Evolutionary conservation across 2,329 filamentous ascomycete species (phyloP).

Genomic region (Moelleriella libera): DNA sequence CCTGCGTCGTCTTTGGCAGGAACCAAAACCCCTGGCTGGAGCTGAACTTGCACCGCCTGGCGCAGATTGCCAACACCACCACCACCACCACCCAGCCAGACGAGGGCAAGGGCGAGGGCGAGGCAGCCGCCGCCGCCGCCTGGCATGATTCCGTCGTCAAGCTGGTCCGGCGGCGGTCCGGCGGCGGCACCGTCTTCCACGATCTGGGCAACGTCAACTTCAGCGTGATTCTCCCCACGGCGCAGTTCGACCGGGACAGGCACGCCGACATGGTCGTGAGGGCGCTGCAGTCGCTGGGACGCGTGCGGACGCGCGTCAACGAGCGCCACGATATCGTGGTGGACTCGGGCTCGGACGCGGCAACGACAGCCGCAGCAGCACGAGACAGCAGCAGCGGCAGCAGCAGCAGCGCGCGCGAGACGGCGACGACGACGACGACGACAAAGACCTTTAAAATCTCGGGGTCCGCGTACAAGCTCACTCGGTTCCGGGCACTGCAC

Average conservation of each 20-base stretch:
- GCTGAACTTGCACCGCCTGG: slow-evolving; percentile 56
- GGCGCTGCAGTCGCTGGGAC: slow-evolving; percentile 51
- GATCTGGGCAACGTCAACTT: slow-evolving; percentile 91
- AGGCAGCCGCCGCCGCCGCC: too few species aligned
- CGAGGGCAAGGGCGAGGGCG: slow-evolving; percentile 1
- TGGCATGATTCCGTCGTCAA: slow-evolving; percentile 21
- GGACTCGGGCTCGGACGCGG: slow-evolving; percentile 20
- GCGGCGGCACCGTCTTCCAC: slow-evolving; percentile 89
- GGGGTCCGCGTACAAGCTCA: slow-evolving; percentile 91
- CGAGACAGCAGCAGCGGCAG: not conserved
- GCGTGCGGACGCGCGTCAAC: slow-evolving; percentile 59
- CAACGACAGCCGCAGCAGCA: not conserved
- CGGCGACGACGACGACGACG: not conserved
- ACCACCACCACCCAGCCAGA: slow-evolving; percentile 21
- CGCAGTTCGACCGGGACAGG: slow-evolving; percentile 65
- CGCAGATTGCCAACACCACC: slow-evolving; percentile 15
- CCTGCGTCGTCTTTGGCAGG: slow-evolving; percentile 80
- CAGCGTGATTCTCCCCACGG: slow-evolving; percentile 72
- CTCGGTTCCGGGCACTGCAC: slow-evolving; percentile 65
- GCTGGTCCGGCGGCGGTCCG: slow-evolving; percentile 72
- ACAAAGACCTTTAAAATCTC: slow-evolving; percentile 59
- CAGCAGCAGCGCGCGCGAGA: not conserved
- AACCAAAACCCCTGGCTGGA: slow-evolving; percentile 99
- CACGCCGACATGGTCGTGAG: slow-evolving; percentile 88
- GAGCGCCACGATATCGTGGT: slow-evolving; percentile 87